phyloP scores from a whole-genome alignment of 208 protist species.

The Tritrichomonas foetus region DNA sequence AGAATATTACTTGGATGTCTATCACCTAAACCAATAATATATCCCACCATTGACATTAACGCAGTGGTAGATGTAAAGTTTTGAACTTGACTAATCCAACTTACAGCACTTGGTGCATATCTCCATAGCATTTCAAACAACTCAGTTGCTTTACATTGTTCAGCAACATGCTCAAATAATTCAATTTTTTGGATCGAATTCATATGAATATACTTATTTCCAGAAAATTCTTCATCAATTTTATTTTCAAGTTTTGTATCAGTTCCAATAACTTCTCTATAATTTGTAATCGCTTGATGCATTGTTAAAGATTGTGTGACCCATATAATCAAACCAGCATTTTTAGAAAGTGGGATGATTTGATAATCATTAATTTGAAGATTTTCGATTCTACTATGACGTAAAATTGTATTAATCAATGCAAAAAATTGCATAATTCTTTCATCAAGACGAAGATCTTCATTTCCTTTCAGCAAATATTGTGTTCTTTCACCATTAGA shows the following conservation, averaged over 20 bases:
- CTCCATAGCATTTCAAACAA: background rate
- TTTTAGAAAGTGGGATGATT: background rate
- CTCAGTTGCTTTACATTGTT: background rate
- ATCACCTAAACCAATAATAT: slow-evolving; percentile 31
- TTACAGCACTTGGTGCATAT: background rate
- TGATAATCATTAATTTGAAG: background rate
- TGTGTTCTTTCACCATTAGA: background rate
- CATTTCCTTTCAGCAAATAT: slow-evolving; percentile 34
- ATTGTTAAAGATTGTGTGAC: background rate
- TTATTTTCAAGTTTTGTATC: background rate
- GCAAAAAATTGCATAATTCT: slow-evolving; percentile 30
- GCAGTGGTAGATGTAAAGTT: background rate
- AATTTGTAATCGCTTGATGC: background rate
- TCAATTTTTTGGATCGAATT: background rate
- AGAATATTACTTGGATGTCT: slow-evolving; percentile 46
- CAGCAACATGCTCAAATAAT: background rate
- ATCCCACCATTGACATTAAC: slow-evolving; percentile 17
- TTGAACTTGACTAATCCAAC: background rate
- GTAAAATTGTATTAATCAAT: background rate
- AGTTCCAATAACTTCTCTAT: background rate
- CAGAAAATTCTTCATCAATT: background rate
- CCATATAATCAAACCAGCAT: background rate
- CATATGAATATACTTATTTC: background rate
- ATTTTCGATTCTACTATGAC: background rate
- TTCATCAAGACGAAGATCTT: slow-evolving; percentile 39